phyloP scores from a whole-genome alignment of 129 eudicot species.

The Escallonia rubra region DNA sequence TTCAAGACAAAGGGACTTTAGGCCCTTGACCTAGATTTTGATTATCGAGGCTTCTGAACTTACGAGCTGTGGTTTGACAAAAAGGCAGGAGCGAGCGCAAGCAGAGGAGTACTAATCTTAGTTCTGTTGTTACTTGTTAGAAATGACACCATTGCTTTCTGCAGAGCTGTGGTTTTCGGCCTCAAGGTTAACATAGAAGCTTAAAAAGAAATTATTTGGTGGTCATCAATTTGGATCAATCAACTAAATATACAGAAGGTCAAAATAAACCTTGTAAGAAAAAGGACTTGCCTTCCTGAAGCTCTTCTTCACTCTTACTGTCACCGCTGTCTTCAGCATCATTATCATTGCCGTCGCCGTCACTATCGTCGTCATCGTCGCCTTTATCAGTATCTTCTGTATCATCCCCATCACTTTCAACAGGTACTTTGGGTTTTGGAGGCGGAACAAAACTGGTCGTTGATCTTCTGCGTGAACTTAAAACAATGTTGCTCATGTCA shows the following conservation, averaged over 20 bases:
- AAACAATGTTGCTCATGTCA: conserved; percentile 83
- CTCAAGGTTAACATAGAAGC: too few relatives aligned
- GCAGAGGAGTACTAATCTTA: too few relatives aligned
- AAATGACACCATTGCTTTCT: too few relatives aligned
- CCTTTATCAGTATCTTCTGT: conserved; percentile 29
- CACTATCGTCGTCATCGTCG: conserved; percentile 32
- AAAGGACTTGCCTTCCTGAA: conserved; percentile 37
- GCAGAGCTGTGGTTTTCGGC: too few relatives aligned
- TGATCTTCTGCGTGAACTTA: conserved; percentile 73
- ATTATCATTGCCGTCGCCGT: conserved; percentile 26
- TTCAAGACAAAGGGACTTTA: too few relatives aligned
- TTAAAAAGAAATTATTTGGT: too few relatives aligned
- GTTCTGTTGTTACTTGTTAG: too few relatives aligned
- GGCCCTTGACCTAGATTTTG: too few relatives aligned
- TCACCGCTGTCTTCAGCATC: conserved; percentile 37
- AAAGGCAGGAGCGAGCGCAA: too few relatives aligned
- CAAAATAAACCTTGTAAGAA: not conserved
- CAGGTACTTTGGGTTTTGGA: conserved; percentile 48
- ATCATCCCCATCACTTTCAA: conserved; percentile 32
- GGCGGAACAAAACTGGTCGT: conserved; percentile 57
- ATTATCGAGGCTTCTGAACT: too few relatives aligned
- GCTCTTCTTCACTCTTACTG: conserved; percentile 39
- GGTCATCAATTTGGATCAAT: too few relatives aligned
- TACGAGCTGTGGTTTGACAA: too few relatives aligned
- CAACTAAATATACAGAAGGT: not conserved